Evolutionary conservation across 148 eudicot species (phyloP).

Genomic region (Simmondsia chinensis): DNA sequence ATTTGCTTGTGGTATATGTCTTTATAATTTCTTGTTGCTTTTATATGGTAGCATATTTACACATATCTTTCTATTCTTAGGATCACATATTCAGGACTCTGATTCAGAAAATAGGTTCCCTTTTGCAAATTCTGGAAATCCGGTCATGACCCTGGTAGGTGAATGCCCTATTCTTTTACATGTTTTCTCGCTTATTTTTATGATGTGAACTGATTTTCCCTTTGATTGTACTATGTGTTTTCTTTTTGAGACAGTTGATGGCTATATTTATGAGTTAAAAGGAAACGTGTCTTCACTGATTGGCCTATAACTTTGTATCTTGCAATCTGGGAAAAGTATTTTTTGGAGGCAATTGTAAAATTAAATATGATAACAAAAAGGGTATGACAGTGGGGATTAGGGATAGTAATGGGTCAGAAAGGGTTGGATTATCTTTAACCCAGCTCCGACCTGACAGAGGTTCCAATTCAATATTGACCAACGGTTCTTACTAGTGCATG

Average conservation of each 20-base stretch:
- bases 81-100: constrained; percentile 29
- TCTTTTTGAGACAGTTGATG: background rate
- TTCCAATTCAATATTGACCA: no score
- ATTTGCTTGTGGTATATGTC: background rate
- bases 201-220: background rate
- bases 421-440: no score
- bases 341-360: no score
- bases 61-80: constrained; percentile 27
- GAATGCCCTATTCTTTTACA: constrained; percentile 3
- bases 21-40: constrained; percentile 3
- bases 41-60: constrained; percentile 4
- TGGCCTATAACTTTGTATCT: no score
- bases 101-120: constrained; percentile 56
- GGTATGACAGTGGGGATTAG: no score
- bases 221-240: background rate
- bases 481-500: no score
- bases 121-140: constrained; percentile 71
- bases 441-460: no score
- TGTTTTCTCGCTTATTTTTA: background rate
- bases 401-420: no score
- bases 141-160: constrained; percentile 83
- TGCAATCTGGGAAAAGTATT: no score
- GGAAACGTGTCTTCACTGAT: no score
- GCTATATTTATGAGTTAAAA: no score
- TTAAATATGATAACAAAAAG: no score